Base-by-base conservation (phyloP, 106 monocot species). In the Hemerocallis citrina region DNA sequence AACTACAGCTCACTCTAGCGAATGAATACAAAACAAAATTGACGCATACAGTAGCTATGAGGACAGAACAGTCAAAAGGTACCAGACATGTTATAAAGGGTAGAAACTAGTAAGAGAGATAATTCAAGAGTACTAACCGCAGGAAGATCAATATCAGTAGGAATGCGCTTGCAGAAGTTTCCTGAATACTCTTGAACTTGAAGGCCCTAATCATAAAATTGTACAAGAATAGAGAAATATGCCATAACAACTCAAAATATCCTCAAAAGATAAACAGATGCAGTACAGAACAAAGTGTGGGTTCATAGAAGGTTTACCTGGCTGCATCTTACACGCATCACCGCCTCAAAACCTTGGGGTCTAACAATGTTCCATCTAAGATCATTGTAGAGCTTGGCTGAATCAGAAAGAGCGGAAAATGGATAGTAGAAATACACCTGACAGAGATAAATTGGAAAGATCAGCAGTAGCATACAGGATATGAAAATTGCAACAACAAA, bases 311-410 rank as follows among this genome's bases (percentile, higher is more conserved):
- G 44, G 30, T 43, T 74, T 59, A 81, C 95, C 78, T 86, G 83
- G 66, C 89, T 84, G 61, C 95, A 95, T 74, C 95, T 68, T 25
- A 95, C 95, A 72, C 95, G 95, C 95, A 95, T 95, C 37, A 95
- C 95, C 61, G 95, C 95, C 63, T 95, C 95, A 84, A 95, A 95
- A 47, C 95, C 95, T 77, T 95, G 95, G 21, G 90, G 95, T 58
- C 95, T 89, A 61, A 77, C 81, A 39, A 95, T 55, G 65, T 95
- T 95, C 95, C 95, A 95, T 68, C 95, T 86, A 52, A 95, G 89
- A 72, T 95, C 95, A 62, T 95, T 95, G 70, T 81, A 95, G 39
- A 95, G 89, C 62, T 95, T 95, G 21, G 89, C 86, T 57, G 95
- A 78, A 90, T 95, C 95, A 61, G 95, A 70, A 35, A 86, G 51